Evolutionary conservation across 2,329 filamentous ascomycete genomes (phyloP), one percentile per base, ranked within the genome.

Genomic region (Colletotrichum limetticola): DNA sequence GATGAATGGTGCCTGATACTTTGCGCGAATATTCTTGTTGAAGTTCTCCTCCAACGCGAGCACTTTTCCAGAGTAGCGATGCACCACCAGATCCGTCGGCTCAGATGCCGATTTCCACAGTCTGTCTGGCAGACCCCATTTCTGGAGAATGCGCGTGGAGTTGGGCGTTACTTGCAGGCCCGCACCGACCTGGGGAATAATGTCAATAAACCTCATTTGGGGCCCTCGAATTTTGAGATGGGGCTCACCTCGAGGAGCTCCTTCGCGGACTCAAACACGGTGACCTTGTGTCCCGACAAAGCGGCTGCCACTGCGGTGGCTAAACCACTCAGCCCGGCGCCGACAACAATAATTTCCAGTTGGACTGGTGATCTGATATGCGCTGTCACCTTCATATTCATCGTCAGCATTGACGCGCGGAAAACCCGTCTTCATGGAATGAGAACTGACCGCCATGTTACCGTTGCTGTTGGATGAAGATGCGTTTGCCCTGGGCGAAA

Each of bases 1-100:
- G 52, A 87, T 81, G 75, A 91, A 91, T 0, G 90, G 90, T 0
- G 88, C 86, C 14, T 82, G 82, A 75, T 92, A 92, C 73, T 87
- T 88, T 3, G 79, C 78, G 7, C 85, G 84, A 68, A 91, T 90
- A 26, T 88, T 87, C 26, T 82, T 78, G 72, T 88, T 79, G 71
- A 91, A 92, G n/a, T 83, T 76, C 1, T 84, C 80, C 42, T 91
- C 87, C 14, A 85, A 80, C 0, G 87, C 87, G 1, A 91, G 80
- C 0, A 86, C 80, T 79, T 80, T 71, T 19, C 88, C 86, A 5
- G 86, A 83, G 77, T 89, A 92, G 24, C 88, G 83, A 69, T 87
- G 85, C 6, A 92, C 86, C 2, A 84, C 82, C 0, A 91, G 79
- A 1, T 82, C 82, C 0, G 80, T 83, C 0, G 90, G 90, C 58